Evolutionary conservation across 1,284 basidiomycete species (phyloP).

Genomic region (Mycena citricolor): DNA sequence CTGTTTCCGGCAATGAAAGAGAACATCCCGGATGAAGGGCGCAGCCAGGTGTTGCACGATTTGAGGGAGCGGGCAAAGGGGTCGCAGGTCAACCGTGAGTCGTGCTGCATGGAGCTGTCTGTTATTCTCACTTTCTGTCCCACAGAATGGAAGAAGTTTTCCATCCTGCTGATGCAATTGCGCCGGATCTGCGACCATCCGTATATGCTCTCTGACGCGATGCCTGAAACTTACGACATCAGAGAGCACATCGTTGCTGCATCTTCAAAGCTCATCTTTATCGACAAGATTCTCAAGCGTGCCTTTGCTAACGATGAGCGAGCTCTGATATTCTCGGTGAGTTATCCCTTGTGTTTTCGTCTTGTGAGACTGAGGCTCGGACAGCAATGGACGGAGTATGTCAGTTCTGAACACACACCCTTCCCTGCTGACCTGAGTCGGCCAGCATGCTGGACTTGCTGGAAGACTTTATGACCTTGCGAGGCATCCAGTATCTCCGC

Average conservation of each 20-base stretch:
- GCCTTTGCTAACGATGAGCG: slow-evolving; percentile 80
- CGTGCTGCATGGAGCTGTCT: too few relatives aligned
- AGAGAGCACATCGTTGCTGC: slow-evolving; percentile 58
- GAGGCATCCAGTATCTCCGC: slow-evolving; percentile 73
- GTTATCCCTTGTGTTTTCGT: slow-evolving; percentile 20
- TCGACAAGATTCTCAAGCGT: slow-evolving; percentile 77
- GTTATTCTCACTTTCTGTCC: not conserved
- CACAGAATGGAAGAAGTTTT: slow-evolving; percentile 52
- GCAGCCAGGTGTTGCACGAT: slow-evolving; percentile 41
- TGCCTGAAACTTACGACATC: slow-evolving; percentile 49
- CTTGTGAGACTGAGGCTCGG: not conserved
- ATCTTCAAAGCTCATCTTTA: slow-evolving; percentile 71
- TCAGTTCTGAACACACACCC: too few relatives aligned
- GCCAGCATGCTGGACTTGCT: slow-evolving; percentile 80
- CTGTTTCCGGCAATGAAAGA: slow-evolving; percentile 40
- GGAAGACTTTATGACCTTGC: slow-evolving; percentile 78
- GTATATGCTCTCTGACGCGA: slow-evolving; percentile 50
- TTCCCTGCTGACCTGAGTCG: slow-evolving; percentile 27
- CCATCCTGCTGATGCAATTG: slow-evolving; percentile 60
- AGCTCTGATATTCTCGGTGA: slow-evolving; percentile 83
- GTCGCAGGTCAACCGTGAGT: slow-evolving; percentile 26
- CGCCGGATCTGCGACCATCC: slow-evolving; percentile 60
- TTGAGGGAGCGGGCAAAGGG: slow-evolving; percentile 37
- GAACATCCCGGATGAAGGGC: slow-evolving; percentile 34
- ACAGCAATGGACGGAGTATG: slow-evolving; percentile 56